A percentile compares a stretch with the other conserved stretches of the same genome.
phyloP scores from a whole-genome alignment of 2,329 filamentous ascomycete genomes.

The Blastomyces emzantsi region DNA sequence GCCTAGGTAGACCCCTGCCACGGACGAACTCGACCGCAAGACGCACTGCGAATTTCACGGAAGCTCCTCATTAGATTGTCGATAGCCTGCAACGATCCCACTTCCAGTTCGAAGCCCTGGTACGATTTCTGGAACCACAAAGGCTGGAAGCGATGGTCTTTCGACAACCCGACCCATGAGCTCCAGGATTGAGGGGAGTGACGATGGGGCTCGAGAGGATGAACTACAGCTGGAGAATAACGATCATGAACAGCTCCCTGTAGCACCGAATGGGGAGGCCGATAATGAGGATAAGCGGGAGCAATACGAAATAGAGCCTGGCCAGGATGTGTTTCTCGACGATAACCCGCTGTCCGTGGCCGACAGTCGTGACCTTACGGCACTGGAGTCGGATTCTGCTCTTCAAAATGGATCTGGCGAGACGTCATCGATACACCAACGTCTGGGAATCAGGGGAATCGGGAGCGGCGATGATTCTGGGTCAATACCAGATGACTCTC shows the following conservation, averaged over 20 bases:
- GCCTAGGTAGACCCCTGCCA: neutral
- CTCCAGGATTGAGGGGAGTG: slow-evolving; percentile 55
- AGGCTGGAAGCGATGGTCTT: slow-evolving; percentile 44
- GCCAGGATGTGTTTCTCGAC: slow-evolving; percentile 14
- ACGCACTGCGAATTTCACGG: neutral
- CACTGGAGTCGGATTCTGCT: slow-evolving; percentile 1
- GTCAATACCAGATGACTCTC: slow-evolving; percentile 74
- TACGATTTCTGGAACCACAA: slow-evolving; percentile 6
- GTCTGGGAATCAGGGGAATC: slow-evolving; percentile 15
- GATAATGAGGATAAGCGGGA: slow-evolving; percentile 11
- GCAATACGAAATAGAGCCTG: slow-evolving; percentile 14
- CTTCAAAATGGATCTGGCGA: slow-evolving; percentile 15
- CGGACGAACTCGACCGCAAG: neutral
- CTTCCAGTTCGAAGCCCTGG: neutral
- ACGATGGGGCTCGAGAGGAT: slow-evolving; percentile 52
- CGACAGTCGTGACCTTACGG: slow-evolving; percentile 19
- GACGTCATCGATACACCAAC: slow-evolving; percentile 20
- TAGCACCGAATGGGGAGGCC: slow-evolving; percentile 6
- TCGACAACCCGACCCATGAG: slow-evolving; percentile 53
- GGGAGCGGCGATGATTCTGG: slow-evolving; percentile 55
- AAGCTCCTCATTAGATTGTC: neutral
- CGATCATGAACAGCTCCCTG: slow-evolving; percentile 21
- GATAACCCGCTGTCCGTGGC: slow-evolving; percentile 25
- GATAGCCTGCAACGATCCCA: neutral
- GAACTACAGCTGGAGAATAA: slow-evolving; percentile 40